phyloP scores from a whole-genome alignment of 805 yeast genomes.

The Suhomyces emberorum region DNA sequence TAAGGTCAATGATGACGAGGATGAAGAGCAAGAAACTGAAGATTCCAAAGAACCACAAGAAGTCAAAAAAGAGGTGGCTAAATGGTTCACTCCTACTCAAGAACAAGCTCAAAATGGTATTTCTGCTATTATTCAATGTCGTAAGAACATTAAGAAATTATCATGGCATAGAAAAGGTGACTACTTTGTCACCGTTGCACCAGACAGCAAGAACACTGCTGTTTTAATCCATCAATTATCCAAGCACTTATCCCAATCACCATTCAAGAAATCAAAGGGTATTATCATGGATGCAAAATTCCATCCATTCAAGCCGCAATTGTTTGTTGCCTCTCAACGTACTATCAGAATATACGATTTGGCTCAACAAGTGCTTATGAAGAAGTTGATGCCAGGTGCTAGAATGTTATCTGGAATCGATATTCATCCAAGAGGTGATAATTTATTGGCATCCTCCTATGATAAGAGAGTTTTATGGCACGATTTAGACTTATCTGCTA shows the following conservation, averaged over 20 bases:
- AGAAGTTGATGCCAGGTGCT: conserved; percentile 91
- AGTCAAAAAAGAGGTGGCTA: conserved; percentile 54
- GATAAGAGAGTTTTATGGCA: conserved; percentile 98
- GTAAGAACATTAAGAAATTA: conserved; percentile 68
- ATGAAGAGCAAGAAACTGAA: conserved; percentile 23
- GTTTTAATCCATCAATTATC: conserved; percentile 93
- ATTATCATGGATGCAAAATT: conserved; percentile 93
- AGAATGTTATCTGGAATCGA: conserved; percentile 91
- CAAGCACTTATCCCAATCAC: conserved; percentile 92
- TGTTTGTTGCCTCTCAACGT: conserved; percentile 92
- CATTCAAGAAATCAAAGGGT: conserved; percentile 90
- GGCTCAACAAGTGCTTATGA: conserved; percentile 76
- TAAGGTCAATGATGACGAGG: conserved; percentile 40
- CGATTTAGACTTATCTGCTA: conserved; percentile 81
- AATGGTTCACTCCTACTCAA: conserved; percentile 78
- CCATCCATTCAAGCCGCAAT: conserved; percentile 94
- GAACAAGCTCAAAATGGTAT: conserved; percentile 63
- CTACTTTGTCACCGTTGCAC: conserved; percentile 95
- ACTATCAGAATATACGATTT: conserved; percentile 88
- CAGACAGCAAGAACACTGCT: conserved; percentile 82
- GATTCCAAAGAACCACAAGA: conserved; percentile 12
- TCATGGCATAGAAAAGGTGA: conserved; percentile 98
- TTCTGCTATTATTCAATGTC: conserved; percentile 64
- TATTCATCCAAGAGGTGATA: conserved; percentile 95
- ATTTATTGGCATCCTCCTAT: conserved; percentile 85